Percentiles rank a stretch among this genome's conserved stretches.
Conservation (phyloP, 768 basidiomycete genomes). For the Paxillus involutus region DNA sequence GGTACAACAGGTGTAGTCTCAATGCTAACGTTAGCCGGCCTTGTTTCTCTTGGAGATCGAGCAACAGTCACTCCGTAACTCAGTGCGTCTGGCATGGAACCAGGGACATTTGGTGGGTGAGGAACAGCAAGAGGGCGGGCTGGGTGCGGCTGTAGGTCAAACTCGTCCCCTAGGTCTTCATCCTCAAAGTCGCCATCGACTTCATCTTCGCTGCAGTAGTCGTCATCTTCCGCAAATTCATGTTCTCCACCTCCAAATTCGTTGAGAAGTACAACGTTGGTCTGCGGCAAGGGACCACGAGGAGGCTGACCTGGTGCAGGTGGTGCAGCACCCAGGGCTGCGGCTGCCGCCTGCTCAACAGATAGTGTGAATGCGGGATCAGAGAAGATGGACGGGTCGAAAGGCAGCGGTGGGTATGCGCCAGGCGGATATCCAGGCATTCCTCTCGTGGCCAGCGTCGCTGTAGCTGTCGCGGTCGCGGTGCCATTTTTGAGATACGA, state of each 20-base stretch:
- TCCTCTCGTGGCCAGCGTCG: constrained; percentile 34
- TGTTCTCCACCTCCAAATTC: constrained; percentile 38
- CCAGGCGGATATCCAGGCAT: constrained; percentile 41
- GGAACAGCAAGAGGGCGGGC: constrained; percentile 18
- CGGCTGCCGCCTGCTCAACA: constrained; percentile 48
- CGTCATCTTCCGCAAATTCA: constrained; percentile 40
- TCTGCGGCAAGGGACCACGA: constrained; percentile 30
- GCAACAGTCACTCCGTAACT: constrained; percentile 36
- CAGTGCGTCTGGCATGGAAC: constrained; percentile 28
- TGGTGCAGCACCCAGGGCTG: constrained; percentile 30
- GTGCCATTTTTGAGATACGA: constrained; percentile 37
- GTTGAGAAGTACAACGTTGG: constrained; percentile 39
- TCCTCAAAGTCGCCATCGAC: constrained; percentile 43
- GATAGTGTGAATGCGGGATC: constrained; percentile 53
- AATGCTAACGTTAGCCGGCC: constrained; percentile 20
- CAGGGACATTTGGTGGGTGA: constrained; percentile 12
- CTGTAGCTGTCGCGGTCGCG: constrained; percentile 28
- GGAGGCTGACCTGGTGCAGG: constrained; percentile 32
- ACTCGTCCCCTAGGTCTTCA: constrained; percentile 32
- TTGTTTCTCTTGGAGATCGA: constrained; percentile 10
- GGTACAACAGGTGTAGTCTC: constrained; percentile 27
- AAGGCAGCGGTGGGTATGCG: constrained; percentile 42
- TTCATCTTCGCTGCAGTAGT: constrained; percentile 49
- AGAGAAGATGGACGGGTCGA: constrained; percentile 53
- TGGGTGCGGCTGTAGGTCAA: constrained; percentile 27